Percentiles rank a stretch among this genome's conserved stretches.
phyloP scores from a whole-genome alignment of 2,329 filamentous ascomycete genomes.

The Macrophomina phaseolina region DNA sequence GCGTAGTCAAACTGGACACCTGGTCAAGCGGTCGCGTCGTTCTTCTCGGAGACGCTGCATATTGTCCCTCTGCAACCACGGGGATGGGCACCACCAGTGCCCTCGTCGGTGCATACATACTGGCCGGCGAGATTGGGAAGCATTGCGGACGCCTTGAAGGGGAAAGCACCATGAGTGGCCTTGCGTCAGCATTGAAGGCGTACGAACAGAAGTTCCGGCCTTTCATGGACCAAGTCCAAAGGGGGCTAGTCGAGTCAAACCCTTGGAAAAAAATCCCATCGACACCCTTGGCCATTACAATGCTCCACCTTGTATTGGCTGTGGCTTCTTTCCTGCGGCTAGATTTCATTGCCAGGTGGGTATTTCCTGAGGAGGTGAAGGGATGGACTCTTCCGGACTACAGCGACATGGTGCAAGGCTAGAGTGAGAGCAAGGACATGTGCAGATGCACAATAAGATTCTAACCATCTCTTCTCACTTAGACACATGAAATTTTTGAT shows the following conservation, averaged over 20 bases:
- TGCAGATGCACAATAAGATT: too few species aligned
- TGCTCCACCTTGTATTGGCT: slow-evolving; percentile 38
- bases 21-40: slow-evolving; percentile 57
- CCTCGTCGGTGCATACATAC: slow-evolving; percentile 43
- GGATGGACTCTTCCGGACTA: slow-evolving; percentile 45
- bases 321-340: slow-evolving; percentile 43
- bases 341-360: slow-evolving; percentile 40
- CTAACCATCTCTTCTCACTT: too few species aligned
- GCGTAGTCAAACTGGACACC: slow-evolving; percentile 51
- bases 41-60: slow-evolving; percentile 62
- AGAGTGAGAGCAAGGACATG: too few species aligned
- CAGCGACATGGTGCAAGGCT: too few species aligned
- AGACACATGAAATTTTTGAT: too few species aligned
- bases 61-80: slow-evolving; percentile 55
- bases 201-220: slow-evolving; percentile 34
- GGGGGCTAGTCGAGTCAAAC: slow-evolving; percentile 16
- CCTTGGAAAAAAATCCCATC: slow-evolving; percentile 34
- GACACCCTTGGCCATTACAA: slow-evolving; percentile 39
- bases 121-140: slow-evolving; percentile 33
- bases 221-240: slow-evolving; percentile 34
- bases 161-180: slow-evolving; percentile 21
- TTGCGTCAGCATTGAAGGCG: slow-evolving; percentile 33
- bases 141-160: not conserved
- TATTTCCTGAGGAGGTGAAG: slow-evolving; percentile 42
- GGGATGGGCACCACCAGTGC: slow-evolving; percentile 60